Conservation (phyloP, 2,329 filamentous ascomycete genomes). For the Hypoxylon sp. region DNA sequence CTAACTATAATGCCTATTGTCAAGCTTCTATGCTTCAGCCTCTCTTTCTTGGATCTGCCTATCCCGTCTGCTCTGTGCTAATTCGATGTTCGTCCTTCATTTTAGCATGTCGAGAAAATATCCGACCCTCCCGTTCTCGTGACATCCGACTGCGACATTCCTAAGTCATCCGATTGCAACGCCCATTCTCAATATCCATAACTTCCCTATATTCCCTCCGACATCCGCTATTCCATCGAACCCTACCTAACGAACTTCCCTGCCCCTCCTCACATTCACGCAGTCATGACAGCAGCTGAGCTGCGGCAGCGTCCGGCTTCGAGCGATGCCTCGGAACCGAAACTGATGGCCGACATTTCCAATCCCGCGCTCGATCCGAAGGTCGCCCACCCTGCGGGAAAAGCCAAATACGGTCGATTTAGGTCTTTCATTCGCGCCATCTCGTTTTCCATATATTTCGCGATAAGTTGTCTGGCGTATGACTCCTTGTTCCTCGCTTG, state of each 20-base stretch:
- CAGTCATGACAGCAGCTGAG: conserved; percentile 48
- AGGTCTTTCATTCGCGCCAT: conserved; percentile 62
- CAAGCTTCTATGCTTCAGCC: background rate
- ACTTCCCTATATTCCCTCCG: background rate
- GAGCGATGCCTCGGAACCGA: conserved; percentile 44
- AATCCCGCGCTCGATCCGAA: conserved; percentile 35
- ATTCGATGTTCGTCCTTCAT: background rate
- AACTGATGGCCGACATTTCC: conserved; percentile 36
- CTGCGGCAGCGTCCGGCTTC: conserved; percentile 47
- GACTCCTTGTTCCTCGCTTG: conserved; percentile 35
- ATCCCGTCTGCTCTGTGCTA: background rate
- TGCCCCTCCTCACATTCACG: too few species aligned
- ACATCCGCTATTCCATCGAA: conserved; percentile 1
- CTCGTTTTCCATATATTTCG: conserved; percentile 63
- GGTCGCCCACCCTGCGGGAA: conserved; percentile 62
- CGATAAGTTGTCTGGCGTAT: conserved; percentile 58
- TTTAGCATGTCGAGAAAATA: conserved; percentile 16
- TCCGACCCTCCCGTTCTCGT: conserved; percentile 4
- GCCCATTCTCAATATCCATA: background rate
- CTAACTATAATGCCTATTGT: conserved; percentile 1
- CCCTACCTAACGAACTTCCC: too few species aligned
- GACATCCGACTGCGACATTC: conserved; percentile 7
- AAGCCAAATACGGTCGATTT: conserved; percentile 58
- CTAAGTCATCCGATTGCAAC: too few species aligned
- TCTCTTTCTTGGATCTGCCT: background rate